Conservation (phyloP, 495 filamentous ascomycete species). For the Cercophora scortea region DNA sequence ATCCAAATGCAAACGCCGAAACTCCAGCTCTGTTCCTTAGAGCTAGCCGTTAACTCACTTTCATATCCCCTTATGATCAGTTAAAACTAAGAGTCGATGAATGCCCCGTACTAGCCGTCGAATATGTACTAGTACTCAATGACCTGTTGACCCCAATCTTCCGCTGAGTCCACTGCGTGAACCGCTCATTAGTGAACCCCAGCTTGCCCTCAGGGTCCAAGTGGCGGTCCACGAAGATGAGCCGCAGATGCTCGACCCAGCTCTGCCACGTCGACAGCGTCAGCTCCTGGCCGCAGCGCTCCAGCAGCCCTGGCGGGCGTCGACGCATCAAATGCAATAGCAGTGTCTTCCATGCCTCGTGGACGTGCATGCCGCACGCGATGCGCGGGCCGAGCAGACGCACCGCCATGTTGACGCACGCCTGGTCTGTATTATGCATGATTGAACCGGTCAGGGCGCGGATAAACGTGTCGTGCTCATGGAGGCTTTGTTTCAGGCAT, state of each 20-base stretch:
- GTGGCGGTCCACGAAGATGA: neutral
- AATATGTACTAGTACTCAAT: neutral
- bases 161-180: neutral
- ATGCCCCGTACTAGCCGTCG: neutral
- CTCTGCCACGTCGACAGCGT: neutral
- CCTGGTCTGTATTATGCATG: neutral
- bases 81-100: too few relatives aligned
- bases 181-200: conserved; percentile 1
- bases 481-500: neutral
- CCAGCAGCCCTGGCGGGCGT: conserved; percentile 1
- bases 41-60: too few relatives aligned
- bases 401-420: neutral
- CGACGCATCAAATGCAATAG: conserved; percentile 1
- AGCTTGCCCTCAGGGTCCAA: neutral
- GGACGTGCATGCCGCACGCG: neutral
- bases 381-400: too few relatives aligned
- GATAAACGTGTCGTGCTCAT: neutral
- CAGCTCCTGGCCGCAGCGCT: neutral
- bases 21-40: too few relatives aligned
- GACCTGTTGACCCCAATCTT: neutral
- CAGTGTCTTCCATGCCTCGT: conserved; percentile 1
- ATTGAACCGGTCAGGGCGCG: neutral
- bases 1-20: too few relatives aligned
- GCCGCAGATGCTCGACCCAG: conserved; percentile 1
- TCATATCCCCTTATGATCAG: too few relatives aligned